These are phyloP conservation scores for Pythium scleroteichum DNA, from an alignment of 352 stramenopile genomes.

Conservation along the genomic window DNA sequence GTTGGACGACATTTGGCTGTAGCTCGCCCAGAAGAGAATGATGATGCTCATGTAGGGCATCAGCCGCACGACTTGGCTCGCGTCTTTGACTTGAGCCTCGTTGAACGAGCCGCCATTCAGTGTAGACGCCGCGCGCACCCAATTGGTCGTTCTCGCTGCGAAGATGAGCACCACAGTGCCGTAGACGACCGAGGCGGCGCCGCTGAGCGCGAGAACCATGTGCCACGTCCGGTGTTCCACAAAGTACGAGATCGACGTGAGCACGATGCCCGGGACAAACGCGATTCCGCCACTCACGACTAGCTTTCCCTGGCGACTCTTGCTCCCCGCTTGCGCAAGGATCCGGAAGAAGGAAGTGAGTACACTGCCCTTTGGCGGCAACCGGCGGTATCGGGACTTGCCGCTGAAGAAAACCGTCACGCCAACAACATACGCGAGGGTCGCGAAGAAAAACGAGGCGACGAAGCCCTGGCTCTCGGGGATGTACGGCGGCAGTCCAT, in stretches of 20 bases:
- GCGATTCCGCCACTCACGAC: slow-evolving; percentile 72
- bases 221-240: slow-evolving; percentile 58
- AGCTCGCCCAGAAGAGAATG: slow-evolving; percentile 87
- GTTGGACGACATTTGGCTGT: slow-evolving; percentile 83
- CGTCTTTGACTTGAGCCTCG: slow-evolving; percentile 63
- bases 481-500: slow-evolving; percentile 84
- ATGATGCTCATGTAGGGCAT: slow-evolving; percentile 82
- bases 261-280: slow-evolving; percentile 71
- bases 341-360: slow-evolving; percentile 54
- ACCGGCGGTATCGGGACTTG: slow-evolving; percentile 57
- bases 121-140: slow-evolving; percentile 49
- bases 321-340: slow-evolving; percentile 30
- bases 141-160: slow-evolving; percentile 59
- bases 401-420: slow-evolving; percentile 78
- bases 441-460: slow-evolving; percentile 86
- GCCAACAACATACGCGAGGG: slow-evolving; percentile 68
- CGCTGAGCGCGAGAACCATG: slow-evolving; percentile 56
- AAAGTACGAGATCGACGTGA: slow-evolving; percentile 84
- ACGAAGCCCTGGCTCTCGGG: slow-evolving; percentile 88
- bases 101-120: slow-evolving; percentile 61
- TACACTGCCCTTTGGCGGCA: slow-evolving; percentile 78
- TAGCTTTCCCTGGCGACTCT: slow-evolving; percentile 50
- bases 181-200: slow-evolving; percentile 58
- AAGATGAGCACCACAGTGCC: slow-evolving; percentile 71
- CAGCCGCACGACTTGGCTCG: slow-evolving; percentile 74